Conservation (phyloP, 108 stramenopile species). For the Fragilaria crotonensis region DNA sequence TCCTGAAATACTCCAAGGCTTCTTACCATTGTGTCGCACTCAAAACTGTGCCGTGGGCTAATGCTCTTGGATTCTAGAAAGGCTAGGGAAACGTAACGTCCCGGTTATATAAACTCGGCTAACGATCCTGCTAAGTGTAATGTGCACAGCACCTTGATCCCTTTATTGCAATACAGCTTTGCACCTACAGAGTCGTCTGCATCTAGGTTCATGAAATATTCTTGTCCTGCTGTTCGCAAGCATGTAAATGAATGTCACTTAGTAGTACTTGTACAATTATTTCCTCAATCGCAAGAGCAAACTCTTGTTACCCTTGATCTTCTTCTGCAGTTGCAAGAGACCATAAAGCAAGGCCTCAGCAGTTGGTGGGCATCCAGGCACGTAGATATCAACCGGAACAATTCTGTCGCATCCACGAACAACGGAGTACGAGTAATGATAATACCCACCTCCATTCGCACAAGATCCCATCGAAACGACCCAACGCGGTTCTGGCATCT, state of each 20-base stretch:
- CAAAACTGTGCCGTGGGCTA: conserved; percentile 24
- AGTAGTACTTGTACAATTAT: conserved; percentile 58
- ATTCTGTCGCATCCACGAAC: conserved; percentile 98
- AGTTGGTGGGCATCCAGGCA: conserved; percentile 98
- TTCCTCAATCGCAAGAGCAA: conserved; percentile 91
- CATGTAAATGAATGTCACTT: too few species aligned
- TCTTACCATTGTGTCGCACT: conserved; percentile 37
- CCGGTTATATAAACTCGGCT: too few species aligned
- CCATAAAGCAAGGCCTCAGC: conserved; percentile 97
- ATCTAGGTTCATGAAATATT: too few species aligned
- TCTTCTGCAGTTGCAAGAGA: conserved; percentile 97
- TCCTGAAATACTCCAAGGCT: conserved; percentile 34
- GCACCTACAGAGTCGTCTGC: too few species aligned
- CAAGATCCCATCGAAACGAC: conserved; percentile 98
- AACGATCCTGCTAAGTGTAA: too few species aligned
- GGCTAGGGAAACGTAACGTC: background rate
- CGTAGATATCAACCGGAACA: conserved; percentile 99
- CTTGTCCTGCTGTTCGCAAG: too few species aligned
- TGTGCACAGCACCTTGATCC: too few species aligned
- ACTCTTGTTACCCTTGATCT: conserved; percentile 95
- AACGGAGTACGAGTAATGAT: conserved; percentile 99
- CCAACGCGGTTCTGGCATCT: conserved; percentile 99
- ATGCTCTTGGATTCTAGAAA: conserved; percentile 21
- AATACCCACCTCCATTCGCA: conserved; percentile 99
- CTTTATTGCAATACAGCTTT: too few species aligned